A percentile compares a stretch with the other conserved stretches of the same genome.
phyloP scores from a whole-genome alignment of 169 alveolate species.

The Plasmodium adleri region DNA sequence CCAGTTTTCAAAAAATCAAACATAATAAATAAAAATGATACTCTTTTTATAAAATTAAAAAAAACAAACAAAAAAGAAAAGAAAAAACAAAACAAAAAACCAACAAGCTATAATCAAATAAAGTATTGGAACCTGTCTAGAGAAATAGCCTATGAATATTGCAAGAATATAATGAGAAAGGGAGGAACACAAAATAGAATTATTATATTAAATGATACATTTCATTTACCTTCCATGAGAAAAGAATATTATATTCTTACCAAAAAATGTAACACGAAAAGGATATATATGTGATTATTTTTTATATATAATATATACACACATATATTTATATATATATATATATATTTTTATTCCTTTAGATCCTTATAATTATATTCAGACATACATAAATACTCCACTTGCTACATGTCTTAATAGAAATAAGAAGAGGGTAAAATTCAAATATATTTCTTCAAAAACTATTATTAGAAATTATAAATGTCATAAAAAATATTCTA shows the following conservation, averaged over 20 bases:
- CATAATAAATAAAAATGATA: background rate
- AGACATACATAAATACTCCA: constrained; percentile 32
- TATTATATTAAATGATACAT: constrained; percentile 59
- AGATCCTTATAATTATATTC: constrained; percentile 45
- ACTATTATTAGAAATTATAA: constrained; percentile 54
- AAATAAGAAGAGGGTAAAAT: constrained; percentile 43
- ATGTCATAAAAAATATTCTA: constrained; percentile 55
- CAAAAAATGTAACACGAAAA: constrained; percentile 30
- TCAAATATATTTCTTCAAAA: constrained; percentile 33
- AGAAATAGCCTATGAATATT: constrained; percentile 48
- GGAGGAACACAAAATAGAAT: background rate
- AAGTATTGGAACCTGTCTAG: constrained; percentile 60
- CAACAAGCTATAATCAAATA: constrained; percentile 22
- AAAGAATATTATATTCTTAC: constrained; percentile 35
- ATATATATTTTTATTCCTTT: background rate
- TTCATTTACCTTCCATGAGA: constrained; percentile 74
- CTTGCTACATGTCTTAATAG: constrained; percentile 19
- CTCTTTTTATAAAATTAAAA: constrained; percentile 9
- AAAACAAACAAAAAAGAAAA: constrained; percentile 4
- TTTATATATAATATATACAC: background rate
- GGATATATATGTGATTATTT: background rate
- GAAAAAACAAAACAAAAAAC: constrained; percentile 20
- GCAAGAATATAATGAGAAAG: constrained; percentile 9
- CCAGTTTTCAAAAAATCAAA: constrained; percentile 11
- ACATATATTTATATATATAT: background rate